Percentiles rank a stretch among this genome's conserved stretches.
phyloP scores from a whole-genome alignment of 1,139 yeast genomes.

The Hansenula lynferdii region DNA sequence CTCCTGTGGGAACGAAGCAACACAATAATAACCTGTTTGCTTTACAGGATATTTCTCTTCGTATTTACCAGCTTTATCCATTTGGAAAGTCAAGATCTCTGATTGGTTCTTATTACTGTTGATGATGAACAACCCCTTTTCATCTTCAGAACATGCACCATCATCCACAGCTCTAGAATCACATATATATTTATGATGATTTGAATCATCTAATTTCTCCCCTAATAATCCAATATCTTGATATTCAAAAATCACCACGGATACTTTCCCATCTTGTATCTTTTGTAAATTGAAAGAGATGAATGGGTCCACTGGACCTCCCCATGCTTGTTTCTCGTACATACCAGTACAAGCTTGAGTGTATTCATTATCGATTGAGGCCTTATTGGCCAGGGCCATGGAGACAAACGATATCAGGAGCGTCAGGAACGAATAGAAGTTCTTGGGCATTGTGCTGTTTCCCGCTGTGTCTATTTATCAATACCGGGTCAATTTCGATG shows the following conservation, averaged over 20 bases:
- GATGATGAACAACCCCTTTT: conserved; percentile 61
- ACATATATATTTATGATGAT: conserved; percentile 59
- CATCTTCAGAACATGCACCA: conserved; percentile 50
- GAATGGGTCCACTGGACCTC: conserved; percentile 66
- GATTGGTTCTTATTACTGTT: conserved; percentile 39
- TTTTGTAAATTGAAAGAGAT: conserved; percentile 47
- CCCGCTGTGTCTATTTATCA: background rate
- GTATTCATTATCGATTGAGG: conserved; percentile 38
- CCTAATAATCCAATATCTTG: conserved; percentile 74
- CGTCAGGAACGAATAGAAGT: background rate
- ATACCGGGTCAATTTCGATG: too few relatives aligned
- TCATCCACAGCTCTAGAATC: conserved; percentile 59
- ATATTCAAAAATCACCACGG: conserved; percentile 79
- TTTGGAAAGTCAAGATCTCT: conserved; percentile 50
- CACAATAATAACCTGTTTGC: conserved; percentile 88
- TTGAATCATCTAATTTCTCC: conserved; percentile 24
- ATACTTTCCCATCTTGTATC: conserved; percentile 35
- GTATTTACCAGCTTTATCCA: conserved; percentile 55
- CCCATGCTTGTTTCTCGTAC: conserved; percentile 85
- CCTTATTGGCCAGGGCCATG: conserved; percentile 38
- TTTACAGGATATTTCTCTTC: conserved; percentile 59
- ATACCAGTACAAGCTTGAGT: conserved; percentile 85
- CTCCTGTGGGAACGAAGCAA: conserved; percentile 56
- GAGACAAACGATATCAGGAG: too few relatives aligned
- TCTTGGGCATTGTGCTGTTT: background rate